phyloP scores from a whole-genome alignment of 208 protist species.

The Leishmania guyanensis region DNA sequence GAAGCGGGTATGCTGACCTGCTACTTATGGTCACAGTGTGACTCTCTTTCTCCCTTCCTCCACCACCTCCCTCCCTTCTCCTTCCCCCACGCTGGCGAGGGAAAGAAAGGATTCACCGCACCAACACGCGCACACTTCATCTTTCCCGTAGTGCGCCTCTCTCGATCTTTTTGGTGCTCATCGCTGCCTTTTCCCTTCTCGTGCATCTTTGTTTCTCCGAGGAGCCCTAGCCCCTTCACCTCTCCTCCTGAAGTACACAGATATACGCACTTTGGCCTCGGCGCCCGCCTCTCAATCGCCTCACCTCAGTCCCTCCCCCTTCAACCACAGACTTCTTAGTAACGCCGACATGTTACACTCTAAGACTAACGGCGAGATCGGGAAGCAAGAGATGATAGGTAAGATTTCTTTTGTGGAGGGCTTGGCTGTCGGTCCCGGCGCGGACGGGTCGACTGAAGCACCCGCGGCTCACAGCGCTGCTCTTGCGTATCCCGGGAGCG shows the following conservation, averaged over 20 bases:
- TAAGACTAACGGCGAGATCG: slow-evolving; percentile 1
- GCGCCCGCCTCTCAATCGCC: not conserved
- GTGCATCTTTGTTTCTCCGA: not conserved
- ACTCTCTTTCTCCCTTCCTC: not conserved
- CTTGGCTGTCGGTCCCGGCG: not conserved
- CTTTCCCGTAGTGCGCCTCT: not conserved
- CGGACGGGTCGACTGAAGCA: not conserved
- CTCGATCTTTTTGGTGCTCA: slow-evolving; percentile 26
- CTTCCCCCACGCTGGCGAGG: slow-evolving; percentile 1
- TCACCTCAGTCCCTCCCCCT: not conserved
- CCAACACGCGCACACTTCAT: slow-evolving; percentile 7
- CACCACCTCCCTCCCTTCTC: slow-evolving; percentile 6
- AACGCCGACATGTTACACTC: not conserved
- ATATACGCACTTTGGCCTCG: not conserved
- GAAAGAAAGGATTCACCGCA: not conserved
- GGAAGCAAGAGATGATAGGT: slow-evolving; percentile 25
- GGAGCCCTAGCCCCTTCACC: not conserved
- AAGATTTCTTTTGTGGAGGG: slow-evolving; percentile 49
- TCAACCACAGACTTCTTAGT: not conserved
- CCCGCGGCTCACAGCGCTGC: not conserved
- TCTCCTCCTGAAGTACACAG: not conserved
- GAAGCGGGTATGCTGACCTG: not conserved
- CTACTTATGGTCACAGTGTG: not conserved
- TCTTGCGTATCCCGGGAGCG: slow-evolving; percentile 5
- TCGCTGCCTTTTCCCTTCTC: slow-evolving; percentile 6